Evolutionary conservation across 2,329 filamentous ascomycete genomes (phyloP).

Genomic region (Tympanopsis confertula): DNA sequence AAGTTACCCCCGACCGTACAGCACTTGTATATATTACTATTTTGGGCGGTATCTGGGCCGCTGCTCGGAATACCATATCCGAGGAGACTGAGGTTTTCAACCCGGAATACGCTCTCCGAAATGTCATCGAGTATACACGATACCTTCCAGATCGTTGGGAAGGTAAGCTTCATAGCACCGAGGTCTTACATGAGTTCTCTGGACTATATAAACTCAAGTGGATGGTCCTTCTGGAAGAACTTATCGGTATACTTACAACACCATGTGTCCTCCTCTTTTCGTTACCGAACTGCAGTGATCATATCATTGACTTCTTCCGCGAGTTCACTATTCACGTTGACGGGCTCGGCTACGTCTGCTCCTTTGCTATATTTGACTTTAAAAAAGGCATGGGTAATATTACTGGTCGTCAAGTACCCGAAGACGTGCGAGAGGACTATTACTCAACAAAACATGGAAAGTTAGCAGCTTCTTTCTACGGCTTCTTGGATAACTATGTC

Average conservation of each 20-base stretch:
- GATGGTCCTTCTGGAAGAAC: slow-evolving; percentile 82
- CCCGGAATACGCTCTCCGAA: slow-evolving; percentile 75
- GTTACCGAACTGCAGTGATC: slow-evolving; percentile 77
- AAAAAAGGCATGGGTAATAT: slow-evolving; percentile 57
- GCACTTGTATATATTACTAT: slow-evolving; percentile 83
- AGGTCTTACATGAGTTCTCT: slow-evolving; percentile 84
- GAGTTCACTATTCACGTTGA: slow-evolving; percentile 97
- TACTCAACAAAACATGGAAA: slow-evolving; percentile 93
- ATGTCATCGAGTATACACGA: slow-evolving; percentile 85
- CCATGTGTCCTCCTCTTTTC: slow-evolving; percentile 81
- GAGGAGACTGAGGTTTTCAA: slow-evolving; percentile 86
- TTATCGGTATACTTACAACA: slow-evolving; percentile 82
- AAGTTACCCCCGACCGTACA: slow-evolving; percentile 78
- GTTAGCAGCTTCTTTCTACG: slow-evolving; percentile 94
- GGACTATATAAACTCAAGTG: slow-evolving; percentile 85
- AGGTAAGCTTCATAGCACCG: slow-evolving; percentile 76
- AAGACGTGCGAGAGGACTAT: slow-evolving; percentile 79
- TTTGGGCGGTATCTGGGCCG: slow-evolving; percentile 71
- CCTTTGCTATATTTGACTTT: slow-evolving; percentile 94
- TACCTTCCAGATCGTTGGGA: slow-evolving; percentile 87
- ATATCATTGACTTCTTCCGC: slow-evolving; percentile 92
- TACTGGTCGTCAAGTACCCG: slow-evolving; percentile 22
- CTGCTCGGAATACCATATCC: slow-evolving; percentile 71
- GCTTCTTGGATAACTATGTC: slow-evolving; percentile 86
- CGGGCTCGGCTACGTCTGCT: slow-evolving; percentile 89